Conservation (phyloP, 306 rosid genomes). For the Pyrus communis region DNA sequence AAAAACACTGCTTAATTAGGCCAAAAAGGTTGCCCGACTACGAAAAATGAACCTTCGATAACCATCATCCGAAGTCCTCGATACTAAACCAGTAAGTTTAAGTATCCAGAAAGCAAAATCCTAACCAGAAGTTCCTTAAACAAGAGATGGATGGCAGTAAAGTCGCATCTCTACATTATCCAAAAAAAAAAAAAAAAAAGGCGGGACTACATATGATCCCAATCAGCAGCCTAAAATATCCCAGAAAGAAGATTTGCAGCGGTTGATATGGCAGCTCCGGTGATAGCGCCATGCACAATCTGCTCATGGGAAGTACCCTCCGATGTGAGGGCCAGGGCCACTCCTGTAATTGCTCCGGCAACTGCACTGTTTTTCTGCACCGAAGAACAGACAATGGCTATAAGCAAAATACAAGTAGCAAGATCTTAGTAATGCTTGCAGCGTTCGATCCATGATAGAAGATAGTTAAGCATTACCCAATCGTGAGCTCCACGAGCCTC, state of each 20-base stretch:
- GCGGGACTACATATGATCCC: background rate
- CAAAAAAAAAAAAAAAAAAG: background rate
- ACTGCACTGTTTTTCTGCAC: constrained; percentile 87
- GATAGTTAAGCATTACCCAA: constrained; percentile 46
- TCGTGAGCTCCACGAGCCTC: constrained; percentile 89
- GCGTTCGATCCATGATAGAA: background rate
- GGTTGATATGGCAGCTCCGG: constrained; percentile 81
- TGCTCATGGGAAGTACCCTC: constrained; percentile 68
- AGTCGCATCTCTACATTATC: background rate
- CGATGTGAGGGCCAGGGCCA: constrained; percentile 60
- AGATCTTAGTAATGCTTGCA: background rate
- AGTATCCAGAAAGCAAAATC: background rate
- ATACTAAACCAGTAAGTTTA: no score
- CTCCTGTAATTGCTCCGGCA: constrained; percentile 79
- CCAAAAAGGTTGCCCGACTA: no score
- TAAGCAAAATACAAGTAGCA: background rate
- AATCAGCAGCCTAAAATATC: constrained; percentile 33
- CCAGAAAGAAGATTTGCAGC: constrained; percentile 78
- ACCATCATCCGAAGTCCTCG: no score
- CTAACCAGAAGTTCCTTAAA: background rate
- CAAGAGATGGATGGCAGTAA: background rate
- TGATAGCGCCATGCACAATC: constrained; percentile 71
- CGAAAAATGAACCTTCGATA: no score
- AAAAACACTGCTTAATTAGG: no score
- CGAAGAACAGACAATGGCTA: background rate